Conservation (phyloP, 805 yeast genomes). For the Ogataea nonfermentans region DNA sequence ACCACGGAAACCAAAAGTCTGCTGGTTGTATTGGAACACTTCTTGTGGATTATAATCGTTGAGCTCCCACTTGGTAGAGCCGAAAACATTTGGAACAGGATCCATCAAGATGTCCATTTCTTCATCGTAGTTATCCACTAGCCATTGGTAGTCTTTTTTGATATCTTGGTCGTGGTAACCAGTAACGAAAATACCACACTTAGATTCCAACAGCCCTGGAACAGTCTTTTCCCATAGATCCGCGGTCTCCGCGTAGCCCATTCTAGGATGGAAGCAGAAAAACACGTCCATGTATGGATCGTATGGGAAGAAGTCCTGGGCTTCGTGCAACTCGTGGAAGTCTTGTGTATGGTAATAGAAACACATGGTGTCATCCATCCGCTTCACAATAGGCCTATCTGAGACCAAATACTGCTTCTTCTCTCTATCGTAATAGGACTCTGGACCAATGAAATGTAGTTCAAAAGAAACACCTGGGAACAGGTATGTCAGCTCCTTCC, state of each 20-base stretch:
- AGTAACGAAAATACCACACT: constrained; percentile 88
- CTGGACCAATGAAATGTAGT: constrained; percentile 93
- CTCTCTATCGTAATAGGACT: constrained; percentile 73
- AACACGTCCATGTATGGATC: constrained; percentile 95
- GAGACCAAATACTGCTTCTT: constrained; percentile 57
- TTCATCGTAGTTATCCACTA: constrained; percentile 60
- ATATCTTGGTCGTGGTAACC: constrained; percentile 82
- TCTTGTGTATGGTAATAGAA: constrained; percentile 84
- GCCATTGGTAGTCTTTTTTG: constrained; percentile 67
- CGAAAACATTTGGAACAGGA: constrained; percentile 68
- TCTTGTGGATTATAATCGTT: constrained; percentile 92
- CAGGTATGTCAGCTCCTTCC: constrained; percentile 88
- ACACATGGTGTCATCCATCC: constrained; percentile 70
- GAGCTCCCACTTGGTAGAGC: constrained; percentile 91
- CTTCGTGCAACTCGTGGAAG: constrained; percentile 87
- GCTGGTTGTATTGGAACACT: constrained; percentile 87
- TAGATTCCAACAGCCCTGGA: constrained; percentile 85
- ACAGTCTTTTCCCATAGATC: constrained; percentile 82
- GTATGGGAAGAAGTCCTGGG: constrained; percentile 94
- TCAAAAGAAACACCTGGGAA: constrained; percentile 84
- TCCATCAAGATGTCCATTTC: constrained; percentile 82
- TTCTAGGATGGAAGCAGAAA: constrained; percentile 94
- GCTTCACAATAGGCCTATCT: constrained; percentile 64
- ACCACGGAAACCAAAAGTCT: constrained; percentile 89
- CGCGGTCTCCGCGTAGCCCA: constrained; percentile 75